Percentiles rank a stretch among this genome's conserved stretches.
Evolutionary conservation across 2,329 filamentous ascomycete genomes (phyloP).

Genomic region (Bisporella sp.): DNA sequence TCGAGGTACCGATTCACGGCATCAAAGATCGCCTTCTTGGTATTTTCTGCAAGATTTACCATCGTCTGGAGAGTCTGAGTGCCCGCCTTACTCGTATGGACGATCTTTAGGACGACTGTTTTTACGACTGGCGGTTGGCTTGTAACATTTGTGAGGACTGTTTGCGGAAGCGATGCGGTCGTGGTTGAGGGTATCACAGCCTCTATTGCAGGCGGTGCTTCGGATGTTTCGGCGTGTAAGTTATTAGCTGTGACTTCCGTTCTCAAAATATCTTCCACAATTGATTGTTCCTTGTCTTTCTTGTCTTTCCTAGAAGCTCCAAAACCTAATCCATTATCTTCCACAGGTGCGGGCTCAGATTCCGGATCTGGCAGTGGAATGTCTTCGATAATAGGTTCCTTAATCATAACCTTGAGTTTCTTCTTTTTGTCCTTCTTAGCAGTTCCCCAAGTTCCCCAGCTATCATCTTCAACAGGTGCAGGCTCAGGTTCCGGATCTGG

Average conservation of each 20-base stretch:
- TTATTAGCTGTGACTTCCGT: constrained; percentile 1
- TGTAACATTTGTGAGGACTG: constrained; percentile 1
- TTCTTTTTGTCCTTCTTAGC: constrained; percentile 30
- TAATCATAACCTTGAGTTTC: constrained; percentile 1
- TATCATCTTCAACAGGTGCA: constrained; percentile 18
- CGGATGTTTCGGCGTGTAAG: not conserved
- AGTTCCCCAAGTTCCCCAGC: constrained; percentile 27
- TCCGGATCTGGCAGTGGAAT: constrained; percentile 1
- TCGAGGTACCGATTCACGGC: constrained; percentile 9
- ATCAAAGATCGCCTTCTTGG: constrained; percentile 5
- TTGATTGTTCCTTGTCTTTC: constrained; percentile 31
- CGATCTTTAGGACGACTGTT: constrained; percentile 8
- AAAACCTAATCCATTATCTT: constrained; percentile 10
- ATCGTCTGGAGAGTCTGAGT: constrained; percentile 4
- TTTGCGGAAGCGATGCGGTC: not conserved
- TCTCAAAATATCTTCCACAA: constrained; percentile 12
- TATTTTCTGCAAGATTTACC: constrained; percentile 5
- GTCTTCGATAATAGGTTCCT: constrained; percentile 1
- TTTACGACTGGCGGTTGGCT: not conserved
- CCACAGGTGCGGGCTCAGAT: constrained; percentile 23
- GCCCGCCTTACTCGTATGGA: constrained; percentile 1
- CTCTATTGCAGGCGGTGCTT: not conserved
- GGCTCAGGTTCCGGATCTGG: constrained; percentile 21
- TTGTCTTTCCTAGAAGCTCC: constrained; percentile 25
- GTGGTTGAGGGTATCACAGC: not conserved